Base-by-base conservation (phyloP, 2,329 filamentous ascomycete species). In the Penicillium sp. region DNA sequence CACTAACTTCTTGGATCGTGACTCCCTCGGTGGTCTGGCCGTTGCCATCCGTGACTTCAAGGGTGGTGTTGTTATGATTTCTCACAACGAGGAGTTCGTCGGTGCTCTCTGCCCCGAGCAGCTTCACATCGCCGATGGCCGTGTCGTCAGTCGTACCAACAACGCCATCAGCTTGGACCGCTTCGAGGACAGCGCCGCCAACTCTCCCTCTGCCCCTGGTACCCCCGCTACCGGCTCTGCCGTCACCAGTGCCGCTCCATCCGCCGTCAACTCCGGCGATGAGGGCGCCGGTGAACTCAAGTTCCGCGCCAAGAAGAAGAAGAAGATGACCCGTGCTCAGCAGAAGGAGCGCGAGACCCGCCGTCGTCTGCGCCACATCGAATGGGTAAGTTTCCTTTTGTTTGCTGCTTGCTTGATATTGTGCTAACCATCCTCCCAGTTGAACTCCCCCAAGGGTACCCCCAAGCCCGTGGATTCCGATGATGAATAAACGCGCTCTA, bases 11-110 rank as follows among this genome's bases (percentile, higher is more conserved):
- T 86, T 99, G 81, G 94, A 99, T 72, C 92, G 94, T 66, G 94
- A 99, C 78, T 96, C 92, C 14, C 87, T 99, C 16, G 95, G 94
- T 70, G 94, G 93, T 75, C 84, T 99, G 51, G 92, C 94, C n/a
- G 92, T 96, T 39, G 94, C 94, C 62, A 97, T 99, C 68, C 90
- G 92, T 64, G 94, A 97, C 71, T 99, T 95, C 85, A 95, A 92
- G 80, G 94, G 94, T 63, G 94, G 94, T 75, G 94, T 99, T 2
- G 92, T 99, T 61, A 96, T 99, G 87, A 99, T 99, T 76, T 97
- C 92, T 58, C 94, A 99, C 79, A 97, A 99, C 83, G 92, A 97
- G 72, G 94, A 99, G 75, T 99, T 99, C 68, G 92, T 99, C 48
- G 92, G 93, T 55, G 93, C 93, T 3, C 86, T 99, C 10, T 94